Evolutionary conservation across 768 basidiomycete species (phyloP).

Genomic region (Boletus reticulatus): DNA sequence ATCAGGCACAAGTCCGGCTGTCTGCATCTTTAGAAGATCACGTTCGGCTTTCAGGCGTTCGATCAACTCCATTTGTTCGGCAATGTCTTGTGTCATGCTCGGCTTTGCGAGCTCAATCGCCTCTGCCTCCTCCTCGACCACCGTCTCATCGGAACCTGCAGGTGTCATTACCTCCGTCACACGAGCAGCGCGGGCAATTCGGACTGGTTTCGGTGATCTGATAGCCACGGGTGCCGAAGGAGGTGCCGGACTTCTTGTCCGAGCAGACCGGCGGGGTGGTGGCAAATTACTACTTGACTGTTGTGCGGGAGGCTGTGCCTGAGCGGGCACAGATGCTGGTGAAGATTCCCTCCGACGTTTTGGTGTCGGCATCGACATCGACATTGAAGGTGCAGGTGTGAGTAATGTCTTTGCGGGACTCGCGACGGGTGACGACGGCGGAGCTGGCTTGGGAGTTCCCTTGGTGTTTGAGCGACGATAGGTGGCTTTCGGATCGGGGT

Average conservation of each 20-base stretch:
- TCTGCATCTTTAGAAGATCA: constrained; percentile 32
- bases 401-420: constrained; percentile 24
- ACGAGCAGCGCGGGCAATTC: constrained; percentile 22
- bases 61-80: constrained; percentile 77
- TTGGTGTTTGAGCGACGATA: constrained; percentile 69
- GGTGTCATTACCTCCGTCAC: constrained; percentile 41
- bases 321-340: constrained; percentile 23
- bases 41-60: constrained; percentile 66
- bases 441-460: constrained; percentile 27
- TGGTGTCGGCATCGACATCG: constrained; percentile 43
- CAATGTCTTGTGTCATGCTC: constrained; percentile 68
- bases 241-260: constrained; percentile 43
- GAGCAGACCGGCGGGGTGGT: constrained; percentile 42
- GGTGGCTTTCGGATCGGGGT: constrained; percentile 71
- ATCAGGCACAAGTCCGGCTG: constrained; percentile 13
- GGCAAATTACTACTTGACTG: constrained; percentile 31
- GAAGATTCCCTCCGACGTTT: constrained; percentile 71
- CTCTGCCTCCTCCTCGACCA: constrained; percentile 64
- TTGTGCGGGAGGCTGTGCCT: constrained; percentile 13
- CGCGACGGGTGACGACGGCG: constrained; percentile 28
- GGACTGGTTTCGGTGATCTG: constrained; percentile 35
- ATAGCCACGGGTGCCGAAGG: constrained; percentile 21
- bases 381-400: constrained; percentile 31
- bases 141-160: constrained; percentile 58
- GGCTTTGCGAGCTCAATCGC: constrained; percentile 56